phyloP scores from a whole-genome alignment of 2,329 filamentous ascomycete genomes.

The Lachnellula willkommii region DNA sequence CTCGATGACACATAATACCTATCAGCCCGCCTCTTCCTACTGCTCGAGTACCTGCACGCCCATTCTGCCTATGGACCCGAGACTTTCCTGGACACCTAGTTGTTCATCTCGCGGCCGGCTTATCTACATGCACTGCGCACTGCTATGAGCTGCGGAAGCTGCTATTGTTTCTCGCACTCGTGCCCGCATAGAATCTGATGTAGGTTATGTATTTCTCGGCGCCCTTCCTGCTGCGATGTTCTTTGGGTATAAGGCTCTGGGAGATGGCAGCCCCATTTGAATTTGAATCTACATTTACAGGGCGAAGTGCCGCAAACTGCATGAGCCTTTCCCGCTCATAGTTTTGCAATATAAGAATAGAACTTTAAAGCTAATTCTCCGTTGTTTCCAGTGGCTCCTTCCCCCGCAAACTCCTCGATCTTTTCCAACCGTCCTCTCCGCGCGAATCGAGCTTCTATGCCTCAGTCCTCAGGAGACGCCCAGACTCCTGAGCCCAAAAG shows the following conservation, averaged over 20 bases:
- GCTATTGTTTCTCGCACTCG: neutral
- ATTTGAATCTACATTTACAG: too few relatives aligned
- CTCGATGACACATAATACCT: too few relatives aligned
- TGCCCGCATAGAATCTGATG: neutral
- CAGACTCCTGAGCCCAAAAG: conserved; percentile 51
- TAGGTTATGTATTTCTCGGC: neutral
- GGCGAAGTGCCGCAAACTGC: too few relatives aligned
- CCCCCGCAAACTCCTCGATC: neutral
- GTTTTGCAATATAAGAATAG: neutral
- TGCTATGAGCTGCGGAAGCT: neutral
- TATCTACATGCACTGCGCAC: neutral
- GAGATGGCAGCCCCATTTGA: too few relatives aligned
- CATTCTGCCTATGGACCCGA: too few relatives aligned
- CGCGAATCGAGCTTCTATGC: conserved; percentile 43
- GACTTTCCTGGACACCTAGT: neutral
- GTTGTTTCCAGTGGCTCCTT: neutral
- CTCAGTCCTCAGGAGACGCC: conserved; percentile 53
- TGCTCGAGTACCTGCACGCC: too few relatives aligned
- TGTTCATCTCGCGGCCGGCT: neutral
- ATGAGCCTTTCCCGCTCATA: too few relatives aligned
- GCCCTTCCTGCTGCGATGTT: too few relatives aligned
- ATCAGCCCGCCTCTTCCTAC: too few relatives aligned
- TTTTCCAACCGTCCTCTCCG: neutral
- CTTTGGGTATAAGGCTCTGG: too few relatives aligned
- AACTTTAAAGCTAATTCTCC: neutral